Evolutionary conservation across 1,284 basidiomycete species (phyloP).

Genomic region (Testicularia cyperi): DNA sequence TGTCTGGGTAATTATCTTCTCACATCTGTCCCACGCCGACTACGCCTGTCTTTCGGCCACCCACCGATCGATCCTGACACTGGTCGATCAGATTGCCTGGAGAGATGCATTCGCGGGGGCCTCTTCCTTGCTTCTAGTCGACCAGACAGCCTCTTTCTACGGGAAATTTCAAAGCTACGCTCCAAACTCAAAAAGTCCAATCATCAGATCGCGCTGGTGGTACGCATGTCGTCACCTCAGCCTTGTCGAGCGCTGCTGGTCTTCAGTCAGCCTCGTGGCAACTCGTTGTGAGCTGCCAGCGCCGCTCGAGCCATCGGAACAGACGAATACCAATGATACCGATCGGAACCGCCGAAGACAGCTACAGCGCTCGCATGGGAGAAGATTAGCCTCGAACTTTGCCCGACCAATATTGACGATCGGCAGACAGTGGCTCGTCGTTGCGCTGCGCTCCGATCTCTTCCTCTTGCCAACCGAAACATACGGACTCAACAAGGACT

Average conservation of each 20-base stretch:
- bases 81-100: slow-evolving; percentile 26
- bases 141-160: background rate
- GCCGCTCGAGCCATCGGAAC: too few relatives aligned
- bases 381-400: slow-evolving; percentile 7
- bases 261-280: background rate
- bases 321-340: too few relatives aligned
- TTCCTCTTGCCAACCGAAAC: slow-evolving; percentile 1
- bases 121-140: background rate
- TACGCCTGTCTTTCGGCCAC: slow-evolving; percentile 6
- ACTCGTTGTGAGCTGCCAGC: too few relatives aligned
- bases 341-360: too few relatives aligned
- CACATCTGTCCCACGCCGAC: background rate
- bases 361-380: too few relatives aligned
- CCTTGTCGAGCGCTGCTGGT: slow-evolving; percentile 1
- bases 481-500: background rate
- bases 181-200: too few relatives aligned
- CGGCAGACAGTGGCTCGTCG: slow-evolving; percentile 3
- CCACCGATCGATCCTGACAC: background rate
- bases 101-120: background rate
- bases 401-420: slow-evolving; percentile 12
- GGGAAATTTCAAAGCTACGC: too few relatives aligned
- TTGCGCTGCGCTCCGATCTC: slow-evolving; percentile 18
- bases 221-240: slow-evolving; percentile 4
- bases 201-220: slow-evolving; percentile 5
- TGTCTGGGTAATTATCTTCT: slow-evolving; percentile 26